These are phyloP conservation scores for Cladosporium cucumerinum DNA, from an alignment of 2,329 filamentous ascomycete genomes.

Conservation along the genomic window DNA sequence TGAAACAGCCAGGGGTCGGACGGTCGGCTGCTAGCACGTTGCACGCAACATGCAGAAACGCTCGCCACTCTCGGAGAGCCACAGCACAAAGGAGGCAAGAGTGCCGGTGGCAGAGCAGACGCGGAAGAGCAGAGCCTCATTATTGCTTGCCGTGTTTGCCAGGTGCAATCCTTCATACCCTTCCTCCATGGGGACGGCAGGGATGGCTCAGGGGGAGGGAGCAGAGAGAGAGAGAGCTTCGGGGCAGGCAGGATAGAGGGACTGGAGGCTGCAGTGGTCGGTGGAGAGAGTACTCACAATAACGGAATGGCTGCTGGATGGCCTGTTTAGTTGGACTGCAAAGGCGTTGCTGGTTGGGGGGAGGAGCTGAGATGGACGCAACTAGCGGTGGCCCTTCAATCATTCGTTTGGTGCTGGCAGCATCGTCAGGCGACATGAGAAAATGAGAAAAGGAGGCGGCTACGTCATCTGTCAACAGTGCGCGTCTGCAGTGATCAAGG, in stretches of 20 bases:
- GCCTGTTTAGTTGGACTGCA: neutral
- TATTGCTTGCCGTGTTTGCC: neutral
- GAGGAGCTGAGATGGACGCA: neutral
- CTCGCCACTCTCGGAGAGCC: neutral
- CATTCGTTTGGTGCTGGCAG: neutral
- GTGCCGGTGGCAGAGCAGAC: neutral
- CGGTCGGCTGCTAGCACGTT: neutral
- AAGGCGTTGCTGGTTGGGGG: neutral
- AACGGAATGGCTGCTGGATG: neutral
- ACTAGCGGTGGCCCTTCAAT: neutral
- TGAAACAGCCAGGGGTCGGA: constrained; percentile 1
- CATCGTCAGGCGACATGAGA: neutral
- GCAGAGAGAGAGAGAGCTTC: neutral
- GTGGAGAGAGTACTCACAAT: neutral
- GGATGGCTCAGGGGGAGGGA: neutral
- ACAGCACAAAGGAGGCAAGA: neutral
- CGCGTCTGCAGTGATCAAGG: neutral
- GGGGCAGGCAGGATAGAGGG: neutral
- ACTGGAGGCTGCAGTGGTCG: neutral
- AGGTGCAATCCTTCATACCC: neutral
- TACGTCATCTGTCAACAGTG: neutral
- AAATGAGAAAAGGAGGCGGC: neutral
- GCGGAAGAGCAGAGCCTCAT: neutral
- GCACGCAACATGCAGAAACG: neutral
- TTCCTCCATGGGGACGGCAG: neutral